Percentiles rank a stretch among this genome's conserved stretches.
These are phyloP conservation scores for Acanthamoeba healyi DNA, from an alignment of 208 protist species.

Conservation along the genomic window DNA sequence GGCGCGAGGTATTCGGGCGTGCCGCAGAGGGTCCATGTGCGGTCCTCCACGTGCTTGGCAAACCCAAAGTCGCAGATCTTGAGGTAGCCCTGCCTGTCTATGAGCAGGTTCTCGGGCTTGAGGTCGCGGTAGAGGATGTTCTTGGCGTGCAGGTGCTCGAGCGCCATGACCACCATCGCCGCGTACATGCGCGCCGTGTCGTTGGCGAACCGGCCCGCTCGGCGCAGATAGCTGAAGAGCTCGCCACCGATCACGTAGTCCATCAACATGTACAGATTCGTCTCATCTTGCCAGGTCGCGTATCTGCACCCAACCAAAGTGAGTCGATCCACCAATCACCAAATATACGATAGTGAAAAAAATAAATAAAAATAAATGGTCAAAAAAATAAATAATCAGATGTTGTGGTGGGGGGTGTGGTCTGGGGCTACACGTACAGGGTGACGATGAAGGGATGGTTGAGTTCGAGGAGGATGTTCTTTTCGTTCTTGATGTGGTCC, in stretches of 20 bases:
- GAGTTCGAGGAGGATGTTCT: conserved; percentile 87
- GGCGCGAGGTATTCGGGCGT: conserved; percentile 93
- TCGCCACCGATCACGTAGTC: conserved; percentile 94
- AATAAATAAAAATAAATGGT: not conserved
- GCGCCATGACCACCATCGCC: conserved; percentile 92
- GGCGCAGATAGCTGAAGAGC: conserved; percentile 89
- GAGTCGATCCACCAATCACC: too few relatives aligned
- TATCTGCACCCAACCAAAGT: conserved; percentile 65
- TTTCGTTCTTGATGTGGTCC: conserved; percentile 95
- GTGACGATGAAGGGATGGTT: conserved; percentile 92
- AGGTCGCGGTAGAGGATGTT: conserved; percentile 92
- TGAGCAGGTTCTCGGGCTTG: conserved; percentile 93
- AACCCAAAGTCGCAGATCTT: conserved; percentile 96
- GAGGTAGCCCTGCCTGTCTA: conserved; percentile 92
- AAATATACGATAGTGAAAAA: not conserved
- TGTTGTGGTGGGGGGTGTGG: not conserved
- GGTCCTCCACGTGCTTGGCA: conserved; percentile 88
- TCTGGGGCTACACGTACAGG: conserved; percentile 74
- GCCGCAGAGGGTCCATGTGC: conserved; percentile 93
- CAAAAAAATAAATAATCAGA: too few relatives aligned
- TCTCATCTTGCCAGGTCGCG: conserved; percentile 88
- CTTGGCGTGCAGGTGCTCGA: conserved; percentile 90
- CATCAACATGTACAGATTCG: conserved; percentile 91
- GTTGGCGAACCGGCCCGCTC: conserved; percentile 56
- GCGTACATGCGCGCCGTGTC: conserved; percentile 86